Evolutionary conservation across 2,329 filamentous ascomycete species (phyloP).

Genomic region (Colletotrichum scovillei): DNA sequence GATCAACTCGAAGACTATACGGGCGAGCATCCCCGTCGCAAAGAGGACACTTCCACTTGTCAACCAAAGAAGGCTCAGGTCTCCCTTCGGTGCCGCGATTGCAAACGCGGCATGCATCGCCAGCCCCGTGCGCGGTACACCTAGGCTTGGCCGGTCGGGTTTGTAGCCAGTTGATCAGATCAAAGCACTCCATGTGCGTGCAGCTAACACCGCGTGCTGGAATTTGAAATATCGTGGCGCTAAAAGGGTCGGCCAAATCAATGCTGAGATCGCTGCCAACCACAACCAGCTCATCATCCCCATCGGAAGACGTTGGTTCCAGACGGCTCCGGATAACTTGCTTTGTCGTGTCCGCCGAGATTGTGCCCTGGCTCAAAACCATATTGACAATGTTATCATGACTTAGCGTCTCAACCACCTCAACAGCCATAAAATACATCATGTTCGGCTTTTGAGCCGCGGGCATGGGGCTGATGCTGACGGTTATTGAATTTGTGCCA

Average conservation of each 20-base stretch:
- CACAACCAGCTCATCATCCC: constrained; percentile 73
- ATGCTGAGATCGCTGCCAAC: constrained; percentile 68
- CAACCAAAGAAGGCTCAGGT: constrained; percentile 65
- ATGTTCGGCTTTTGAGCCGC: constrained; percentile 35
- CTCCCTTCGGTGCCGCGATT: not conserved
- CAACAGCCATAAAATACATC: constrained; percentile 75
- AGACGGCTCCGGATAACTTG: constrained; percentile 66
- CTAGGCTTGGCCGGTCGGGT: constrained; percentile 66
- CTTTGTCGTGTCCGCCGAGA: constrained; percentile 62
- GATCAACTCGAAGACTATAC: constrained; percentile 75
- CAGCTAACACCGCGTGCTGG: constrained; percentile 80
- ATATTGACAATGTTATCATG: constrained; percentile 56
- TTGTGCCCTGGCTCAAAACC: constrained; percentile 48
- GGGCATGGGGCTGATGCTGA: constrained; percentile 55
- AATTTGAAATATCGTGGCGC: constrained; percentile 69
- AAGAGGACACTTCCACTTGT: constrained; percentile 89
- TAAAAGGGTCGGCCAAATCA: constrained; percentile 76
- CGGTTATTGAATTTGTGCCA: constrained; percentile 71
- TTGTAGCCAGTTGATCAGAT: constrained; percentile 82
- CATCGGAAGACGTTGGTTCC: constrained; percentile 42
- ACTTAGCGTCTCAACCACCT: constrained; percentile 70
- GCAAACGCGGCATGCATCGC: constrained; percentile 50
- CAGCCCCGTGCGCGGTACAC: constrained; percentile 47
- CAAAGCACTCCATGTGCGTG: constrained; percentile 88
- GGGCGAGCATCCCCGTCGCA: constrained; percentile 84